Evolutionary conservation across 345 rosid species (phyloP).

Genomic region (Aegle marmelos): DNA sequence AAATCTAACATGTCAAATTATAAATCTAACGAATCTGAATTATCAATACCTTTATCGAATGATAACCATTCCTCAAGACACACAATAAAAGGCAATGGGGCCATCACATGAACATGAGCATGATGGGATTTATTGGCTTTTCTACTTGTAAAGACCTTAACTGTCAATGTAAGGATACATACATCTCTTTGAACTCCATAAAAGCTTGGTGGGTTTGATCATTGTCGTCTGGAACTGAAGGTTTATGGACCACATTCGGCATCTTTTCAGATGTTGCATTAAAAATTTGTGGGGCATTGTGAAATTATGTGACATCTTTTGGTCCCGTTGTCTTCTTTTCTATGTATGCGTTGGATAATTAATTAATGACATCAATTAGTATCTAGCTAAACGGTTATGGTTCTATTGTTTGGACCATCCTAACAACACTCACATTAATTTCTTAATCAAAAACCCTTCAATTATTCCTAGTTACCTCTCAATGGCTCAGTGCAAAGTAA

Average conservation of each 20-base stretch:
- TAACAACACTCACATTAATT: background rate
- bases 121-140: constrained; percentile 21
- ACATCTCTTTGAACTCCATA: constrained; percentile 34
- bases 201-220: constrained; percentile 39
- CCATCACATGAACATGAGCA: constrained; percentile 3
- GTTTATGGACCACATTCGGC: constrained; percentile 48
- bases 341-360: too few relatives aligned
- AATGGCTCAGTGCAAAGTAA: background rate
- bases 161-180: constrained; percentile 29
- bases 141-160: constrained; percentile 23
- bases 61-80: background rate
- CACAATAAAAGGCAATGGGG: constrained; percentile 21
- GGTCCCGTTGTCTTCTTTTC: constrained; percentile 4
- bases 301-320: constrained; percentile 22
- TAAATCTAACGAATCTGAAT: background rate
- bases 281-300: constrained; percentile 26
- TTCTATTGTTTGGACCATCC: background rate
- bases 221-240: constrained; percentile 38
- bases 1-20: background rate
- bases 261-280: constrained; percentile 47
- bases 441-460: background rate
- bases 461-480: background rate
- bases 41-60: background rate
- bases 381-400: background rate
- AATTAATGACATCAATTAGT: background rate